Evolutionary conservation across 768 basidiomycete genomes (phyloP).

Genomic region (Lactarius hatsudake): DNA sequence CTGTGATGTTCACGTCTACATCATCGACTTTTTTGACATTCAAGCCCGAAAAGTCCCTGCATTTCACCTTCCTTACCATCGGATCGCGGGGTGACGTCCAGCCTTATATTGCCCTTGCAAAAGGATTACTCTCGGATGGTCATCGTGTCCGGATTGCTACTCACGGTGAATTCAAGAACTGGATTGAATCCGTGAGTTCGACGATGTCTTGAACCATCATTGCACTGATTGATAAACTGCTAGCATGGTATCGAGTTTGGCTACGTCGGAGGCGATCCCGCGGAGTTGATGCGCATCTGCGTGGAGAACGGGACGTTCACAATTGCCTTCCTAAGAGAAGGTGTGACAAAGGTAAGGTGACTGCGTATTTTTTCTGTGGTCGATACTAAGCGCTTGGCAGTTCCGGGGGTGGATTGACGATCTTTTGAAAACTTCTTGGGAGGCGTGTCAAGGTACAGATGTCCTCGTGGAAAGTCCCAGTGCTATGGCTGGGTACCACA

Average conservation of each 20-base stretch:
- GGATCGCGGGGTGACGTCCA: constrained; percentile 97
- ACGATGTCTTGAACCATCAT: neutral
- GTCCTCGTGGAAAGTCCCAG: constrained; percentile 93
- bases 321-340: constrained; percentile 91
- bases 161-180: constrained; percentile 90
- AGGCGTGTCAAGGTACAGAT: constrained; percentile 93
- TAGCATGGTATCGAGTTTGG: constrained; percentile 97
- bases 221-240: constrained; percentile 11
- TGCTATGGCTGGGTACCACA: constrained; percentile 96
- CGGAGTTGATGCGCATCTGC: constrained; percentile 96
- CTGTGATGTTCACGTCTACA: constrained; percentile 96
- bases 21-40: constrained; percentile 96
- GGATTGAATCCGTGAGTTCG: constrained; percentile 84
- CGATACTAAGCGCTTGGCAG: constrained; percentile 39
- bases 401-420: constrained; percentile 99
- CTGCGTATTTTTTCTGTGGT: constrained; percentile 5
- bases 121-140: constrained; percentile 86
- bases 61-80: constrained; percentile 93
- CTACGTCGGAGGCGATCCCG: constrained; percentile 94
- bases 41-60: constrained; percentile 80
- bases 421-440: constrained; percentile 91
- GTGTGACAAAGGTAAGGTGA: constrained; percentile 66
- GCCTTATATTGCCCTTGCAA: constrained; percentile 94
- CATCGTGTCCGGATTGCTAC: constrained; percentile 90
- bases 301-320: constrained; percentile 98